These are phyloP conservation scores for Cucurbita maxima DNA, from an alignment of 306 rosid species.

Conservation along the genomic window DNA sequence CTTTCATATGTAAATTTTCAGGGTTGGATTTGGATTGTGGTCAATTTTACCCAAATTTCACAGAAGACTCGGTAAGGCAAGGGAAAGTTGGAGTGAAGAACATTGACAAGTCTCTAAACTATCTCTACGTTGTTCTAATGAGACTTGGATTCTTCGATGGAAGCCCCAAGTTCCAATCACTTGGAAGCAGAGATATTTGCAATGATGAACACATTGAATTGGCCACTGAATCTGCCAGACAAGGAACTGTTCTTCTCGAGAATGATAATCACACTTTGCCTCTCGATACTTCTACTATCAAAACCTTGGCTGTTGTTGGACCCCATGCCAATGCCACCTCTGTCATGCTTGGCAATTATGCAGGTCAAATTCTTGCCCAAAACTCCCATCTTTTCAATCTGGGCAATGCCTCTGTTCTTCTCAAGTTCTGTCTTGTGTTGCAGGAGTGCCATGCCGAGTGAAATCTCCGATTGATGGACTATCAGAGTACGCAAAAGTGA, in stretches of 20 bases:
- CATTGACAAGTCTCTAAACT: constrained; percentile 59
- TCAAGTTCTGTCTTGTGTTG: neutral
- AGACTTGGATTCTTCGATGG: constrained; percentile 71
- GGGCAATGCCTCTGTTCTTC: neutral
- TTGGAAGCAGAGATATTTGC: constrained; percentile 58
- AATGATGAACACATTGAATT: constrained; percentile 28
- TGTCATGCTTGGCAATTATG: constrained; percentile 62
- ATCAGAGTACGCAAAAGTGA: neutral
- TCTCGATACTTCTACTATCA: constrained; percentile 14
- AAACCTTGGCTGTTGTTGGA: constrained; percentile 37
- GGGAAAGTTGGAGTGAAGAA: constrained; percentile 37
- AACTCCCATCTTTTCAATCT: neutral
- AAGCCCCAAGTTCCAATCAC: constrained; percentile 40
- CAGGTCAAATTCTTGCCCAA: constrained; percentile 15
- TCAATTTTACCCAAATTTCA: constrained; percentile 28
- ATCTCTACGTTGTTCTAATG: constrained; percentile 60
- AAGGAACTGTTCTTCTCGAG: constrained; percentile 58
- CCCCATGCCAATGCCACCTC: constrained; percentile 61
- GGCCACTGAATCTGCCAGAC: constrained; percentile 62
- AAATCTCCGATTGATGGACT: constrained; percentile 6
- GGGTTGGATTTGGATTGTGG: constrained; percentile 84
- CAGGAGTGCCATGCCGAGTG: neutral
- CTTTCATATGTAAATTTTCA: constrained; percentile 13
- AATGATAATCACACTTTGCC: constrained; percentile 37
- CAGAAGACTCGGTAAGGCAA: constrained; percentile 40